phyloP scores from a whole-genome alignment of 2,329 filamentous ascomycete genomes.

The Colletotrichum orbiculare region DNA sequence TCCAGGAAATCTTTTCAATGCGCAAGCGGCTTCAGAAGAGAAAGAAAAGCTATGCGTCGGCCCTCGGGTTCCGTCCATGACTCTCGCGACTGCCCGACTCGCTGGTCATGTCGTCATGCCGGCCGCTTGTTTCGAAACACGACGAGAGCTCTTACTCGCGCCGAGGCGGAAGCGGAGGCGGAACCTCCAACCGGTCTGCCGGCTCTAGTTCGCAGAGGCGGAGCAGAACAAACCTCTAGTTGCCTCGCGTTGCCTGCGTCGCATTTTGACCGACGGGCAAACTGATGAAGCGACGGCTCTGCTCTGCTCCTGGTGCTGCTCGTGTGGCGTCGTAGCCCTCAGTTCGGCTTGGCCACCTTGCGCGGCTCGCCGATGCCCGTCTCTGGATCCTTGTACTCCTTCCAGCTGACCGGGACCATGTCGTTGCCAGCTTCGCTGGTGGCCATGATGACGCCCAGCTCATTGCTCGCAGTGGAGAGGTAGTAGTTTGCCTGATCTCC shows the following conservation, averaged over 20 bases:
- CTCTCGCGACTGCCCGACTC: conserved; percentile 13
- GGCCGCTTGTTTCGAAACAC: conserved; percentile 28
- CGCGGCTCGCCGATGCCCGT: conserved; percentile 81
- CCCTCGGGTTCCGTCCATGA: conserved; percentile 8
- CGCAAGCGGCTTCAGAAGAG: conserved; percentile 18
- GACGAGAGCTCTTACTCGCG: conserved; percentile 20
- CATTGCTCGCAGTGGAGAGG: conserved; percentile 89
- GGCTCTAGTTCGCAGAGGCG: conserved; percentile 5
- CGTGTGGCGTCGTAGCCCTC: conserved; percentile 47
- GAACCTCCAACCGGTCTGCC: conserved; percentile 16
- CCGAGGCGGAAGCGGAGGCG: conserved; percentile 4
- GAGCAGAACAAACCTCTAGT: conserved; percentile 9
- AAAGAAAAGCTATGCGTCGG: conserved; percentile 7
- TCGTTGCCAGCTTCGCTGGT: conserved; percentile 87
- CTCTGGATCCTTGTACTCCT: conserved; percentile 87
- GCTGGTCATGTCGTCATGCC: conserved; percentile 26
- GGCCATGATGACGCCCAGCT: conserved; percentile 93
- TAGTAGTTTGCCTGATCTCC: conserved; percentile 97
- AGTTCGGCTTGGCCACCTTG: conserved; percentile 95
- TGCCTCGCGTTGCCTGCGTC: conserved; percentile 21
- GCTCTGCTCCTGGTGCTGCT: conserved; percentile 2
- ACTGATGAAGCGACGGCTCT: background rate
- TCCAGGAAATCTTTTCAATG: conserved; percentile 7
- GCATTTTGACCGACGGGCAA: conserved; percentile 24
- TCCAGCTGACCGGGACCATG: conserved; percentile 96